These are phyloP conservation scores for Debaryomyces singareniensis DNA, from an alignment of 1,139 yeast genomes.

Conservation along the genomic window DNA sequence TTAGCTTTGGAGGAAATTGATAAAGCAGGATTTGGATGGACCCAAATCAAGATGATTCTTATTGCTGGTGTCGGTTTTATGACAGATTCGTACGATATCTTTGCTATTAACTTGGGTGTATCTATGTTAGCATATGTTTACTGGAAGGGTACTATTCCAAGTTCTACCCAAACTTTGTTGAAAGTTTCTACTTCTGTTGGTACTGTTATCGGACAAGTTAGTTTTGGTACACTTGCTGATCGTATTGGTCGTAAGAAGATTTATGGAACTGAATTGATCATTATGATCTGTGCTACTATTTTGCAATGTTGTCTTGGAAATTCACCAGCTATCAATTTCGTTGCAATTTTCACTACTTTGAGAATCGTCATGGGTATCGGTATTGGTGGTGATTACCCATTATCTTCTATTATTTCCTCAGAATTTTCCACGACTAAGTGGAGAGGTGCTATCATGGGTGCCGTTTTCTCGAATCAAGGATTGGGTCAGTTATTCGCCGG, in stretches of 20 bases:
- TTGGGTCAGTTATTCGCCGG: slow-evolving; percentile 88
- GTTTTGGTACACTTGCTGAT: slow-evolving; percentile 85
- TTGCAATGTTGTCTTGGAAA: slow-evolving; percentile 68
- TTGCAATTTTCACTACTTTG: slow-evolving; percentile 66
- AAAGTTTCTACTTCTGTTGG: slow-evolving; percentile 92
- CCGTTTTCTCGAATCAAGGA: slow-evolving; percentile 90
- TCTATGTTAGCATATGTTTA: slow-evolving; percentile 69
- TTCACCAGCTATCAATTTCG: slow-evolving; percentile 65
- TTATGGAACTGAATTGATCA: slow-evolving; percentile 79
- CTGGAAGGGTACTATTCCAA: slow-evolving; percentile 64
- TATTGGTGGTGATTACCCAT: slow-evolving; percentile 99
- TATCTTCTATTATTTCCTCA: slow-evolving; percentile 86
- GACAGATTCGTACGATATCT: slow-evolving; percentile 89
- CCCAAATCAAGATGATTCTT: slow-evolving; percentile 77
- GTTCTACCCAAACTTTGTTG: slow-evolving; percentile 64
- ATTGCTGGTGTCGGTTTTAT: slow-evolving; percentile 95
- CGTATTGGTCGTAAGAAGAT: slow-evolving; percentile 80
- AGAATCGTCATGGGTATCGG: slow-evolving; percentile 91
- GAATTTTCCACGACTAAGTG: slow-evolving; percentile 87
- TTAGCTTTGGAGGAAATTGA: slow-evolving; percentile 85
- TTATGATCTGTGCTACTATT: slow-evolving; percentile 76
- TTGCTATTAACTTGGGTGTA: slow-evolving; percentile 78
- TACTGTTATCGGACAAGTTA: slow-evolving; percentile 86
- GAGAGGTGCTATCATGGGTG: slow-evolving; percentile 96
- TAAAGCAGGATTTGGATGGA: slow-evolving; percentile 80